Evolutionary conservation across 129 eudicot species (phyloP), one percentile per base, ranked within the genome.

Genomic region (Pulicaria dysenterica): DNA sequence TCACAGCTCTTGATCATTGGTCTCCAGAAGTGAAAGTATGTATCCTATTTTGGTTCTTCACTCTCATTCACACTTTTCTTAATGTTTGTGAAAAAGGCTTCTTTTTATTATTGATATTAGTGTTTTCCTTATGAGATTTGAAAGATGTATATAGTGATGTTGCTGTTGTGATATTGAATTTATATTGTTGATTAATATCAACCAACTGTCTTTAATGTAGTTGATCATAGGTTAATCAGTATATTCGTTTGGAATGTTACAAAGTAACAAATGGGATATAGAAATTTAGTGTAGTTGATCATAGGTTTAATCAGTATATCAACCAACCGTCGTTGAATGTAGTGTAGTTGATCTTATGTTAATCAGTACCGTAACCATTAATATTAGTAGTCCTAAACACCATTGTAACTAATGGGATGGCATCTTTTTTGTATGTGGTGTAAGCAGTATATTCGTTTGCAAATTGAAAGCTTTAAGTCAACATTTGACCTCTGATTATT

Each of bases 1-100:
- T 95, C 31, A 95, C 97, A 44, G 87, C 96, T 75, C 91, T 90
- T 42, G 99, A 95, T 86, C 99, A 95, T 81, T 95, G 99, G 99
- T 95, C 97, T 6, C 81, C 97, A 0, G 84, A 90, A 79, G 99
- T 95, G 12, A 95, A 95, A 77, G 99, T 95, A 76, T 13, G 70
- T 13, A 24, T 43, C 50, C 10, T 13, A 3, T 44, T 36, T 15
- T 36, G 5, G 19, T 15, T 43, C 19, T 73, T 58, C 1, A 3
- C 9, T 41, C 9, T 39, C 40, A 50, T 73, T 36, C 36, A 49
- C 31, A 9, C 11, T 43, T 12, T 17, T 39, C 37, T 38, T 75
- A 16, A 8, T 76, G 43, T 38, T 44, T 7, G 19, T 24, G 31
- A 24, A 24, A 24, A 24, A 24, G 31, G 31, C 31, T 24, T 24